Evolutionary conservation across 495 filamentous ascomycete species (phyloP).

Genomic region (Patellaria atrata): DNA sequence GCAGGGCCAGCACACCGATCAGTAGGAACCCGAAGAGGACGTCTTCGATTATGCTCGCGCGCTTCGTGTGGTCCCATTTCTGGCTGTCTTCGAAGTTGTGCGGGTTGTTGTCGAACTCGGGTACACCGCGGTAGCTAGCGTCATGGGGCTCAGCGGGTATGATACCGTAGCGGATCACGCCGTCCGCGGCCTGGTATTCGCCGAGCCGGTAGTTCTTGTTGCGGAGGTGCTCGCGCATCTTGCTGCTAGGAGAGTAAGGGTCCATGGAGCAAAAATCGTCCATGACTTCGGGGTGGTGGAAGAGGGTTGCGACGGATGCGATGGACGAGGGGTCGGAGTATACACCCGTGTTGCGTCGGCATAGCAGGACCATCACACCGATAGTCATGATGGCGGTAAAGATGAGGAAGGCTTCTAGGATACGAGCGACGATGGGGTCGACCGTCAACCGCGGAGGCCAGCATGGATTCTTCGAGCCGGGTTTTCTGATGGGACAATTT

Average conservation of each 20-base stretch:
- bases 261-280: constrained; percentile 7
- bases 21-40: constrained; percentile 23
- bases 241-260: background rate
- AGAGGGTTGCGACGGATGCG: constrained; percentile 3
- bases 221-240: background rate
- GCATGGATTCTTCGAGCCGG: constrained; percentile 6
- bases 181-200: background rate
- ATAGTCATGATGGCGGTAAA: background rate
- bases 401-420: background rate
- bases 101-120: background rate
- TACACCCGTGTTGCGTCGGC: constrained; percentile 2
- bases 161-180: background rate
- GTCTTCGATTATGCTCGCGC: constrained; percentile 2
- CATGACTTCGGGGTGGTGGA: constrained; percentile 9
- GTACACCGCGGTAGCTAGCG: background rate
- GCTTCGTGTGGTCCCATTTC: constrained; percentile 1
- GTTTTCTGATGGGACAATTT: constrained; percentile 1
- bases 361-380: background rate
- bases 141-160: background rate
- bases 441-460: constrained; percentile 2
- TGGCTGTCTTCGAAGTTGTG: background rate
- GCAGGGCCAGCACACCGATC: constrained; percentile 26
- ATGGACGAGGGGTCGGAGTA: constrained; percentile 7
- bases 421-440: background rate
- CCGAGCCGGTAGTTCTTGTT: background rate